Evolutionary conservation across 768 basidiomycete genomes (phyloP).

Genomic region (Termitomyces sp.): DNA sequence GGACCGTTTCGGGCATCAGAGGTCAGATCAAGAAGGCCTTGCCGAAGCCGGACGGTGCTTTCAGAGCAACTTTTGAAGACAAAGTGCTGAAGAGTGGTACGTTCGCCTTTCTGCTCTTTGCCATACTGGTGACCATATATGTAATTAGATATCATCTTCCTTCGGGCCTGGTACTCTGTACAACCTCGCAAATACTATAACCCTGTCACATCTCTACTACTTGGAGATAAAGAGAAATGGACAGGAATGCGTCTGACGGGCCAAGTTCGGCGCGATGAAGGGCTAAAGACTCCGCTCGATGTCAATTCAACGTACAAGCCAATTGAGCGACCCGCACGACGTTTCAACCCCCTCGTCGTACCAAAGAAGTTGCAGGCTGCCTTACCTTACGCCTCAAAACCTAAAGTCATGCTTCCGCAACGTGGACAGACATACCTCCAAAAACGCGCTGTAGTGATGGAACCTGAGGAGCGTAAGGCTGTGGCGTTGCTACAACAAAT

Average conservation of each 20-base stretch:
- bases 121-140: background rate
- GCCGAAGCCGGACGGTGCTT: conserved; percentile 92
- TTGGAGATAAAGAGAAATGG: conserved; percentile 82
- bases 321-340: conserved; percentile 71
- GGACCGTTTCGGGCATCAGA: conserved; percentile 92
- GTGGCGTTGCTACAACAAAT: conserved; percentile 92
- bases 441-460: conserved; percentile 91
- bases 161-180: conserved; percentile 95
- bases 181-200: conserved; percentile 96
- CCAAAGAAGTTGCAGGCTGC: conserved; percentile 87
- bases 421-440: conserved; percentile 80
- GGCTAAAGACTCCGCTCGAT: conserved; percentile 72
- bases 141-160: conserved; percentile 80
- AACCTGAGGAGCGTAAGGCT: conserved; percentile 93
- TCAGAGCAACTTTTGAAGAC: conserved; percentile 97
- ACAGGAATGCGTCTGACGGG: conserved; percentile 95
- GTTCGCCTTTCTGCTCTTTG: conserved; percentile 23
- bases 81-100: conserved; percentile 93
- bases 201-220: conserved; percentile 86
- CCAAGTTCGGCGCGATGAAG: conserved; percentile 83
- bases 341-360: conserved; percentile 88
- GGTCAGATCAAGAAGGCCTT: conserved; percentile 97
- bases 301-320: conserved; percentile 87
- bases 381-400: conserved; percentile 91
- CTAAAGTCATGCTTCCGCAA: conserved; percentile 76